Conservation (phyloP, 129 eudicot genomes). For the Sambucus nigra region DNA sequence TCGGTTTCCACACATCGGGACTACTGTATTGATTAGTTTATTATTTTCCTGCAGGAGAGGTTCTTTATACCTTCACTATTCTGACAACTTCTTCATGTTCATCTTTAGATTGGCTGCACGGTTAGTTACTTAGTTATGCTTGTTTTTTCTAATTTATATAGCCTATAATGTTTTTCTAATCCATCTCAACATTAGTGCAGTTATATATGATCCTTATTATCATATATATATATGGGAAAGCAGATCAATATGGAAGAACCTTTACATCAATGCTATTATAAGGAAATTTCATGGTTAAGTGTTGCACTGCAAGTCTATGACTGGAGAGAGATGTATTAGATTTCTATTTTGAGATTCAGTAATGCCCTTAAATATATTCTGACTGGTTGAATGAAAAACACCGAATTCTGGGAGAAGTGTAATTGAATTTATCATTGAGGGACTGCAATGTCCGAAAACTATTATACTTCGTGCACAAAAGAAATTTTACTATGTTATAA, state of each 20-base stretch:
- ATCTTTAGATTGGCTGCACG: slow-evolving; percentile 84
- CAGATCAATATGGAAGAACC: neutral
- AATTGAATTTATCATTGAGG: too few relatives aligned
- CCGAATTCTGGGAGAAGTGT: too few relatives aligned
- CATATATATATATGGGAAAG: neutral
- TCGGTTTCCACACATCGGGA: neutral
- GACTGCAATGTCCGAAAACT: too few relatives aligned
- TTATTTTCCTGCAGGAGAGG: slow-evolving; percentile 57
- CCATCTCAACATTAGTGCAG: neutral
- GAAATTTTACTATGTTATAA: too few relatives aligned
- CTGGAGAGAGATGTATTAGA: too few relatives aligned
- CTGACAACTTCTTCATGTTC: slow-evolving; percentile 81
- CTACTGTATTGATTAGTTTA: neutral
- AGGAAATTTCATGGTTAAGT: too few relatives aligned
- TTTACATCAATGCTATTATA: neutral
- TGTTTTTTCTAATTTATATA: slow-evolving; percentile 5
- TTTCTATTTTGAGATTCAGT: too few relatives aligned
- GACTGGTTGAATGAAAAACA: too few relatives aligned
- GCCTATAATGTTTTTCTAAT: neutral
- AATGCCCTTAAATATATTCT: too few relatives aligned
- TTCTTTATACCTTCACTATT: slow-evolving; percentile 72
- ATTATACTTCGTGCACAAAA: too few relatives aligned
- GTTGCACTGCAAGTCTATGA: too few relatives aligned
- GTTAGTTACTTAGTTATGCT: slow-evolving; percentile 47
- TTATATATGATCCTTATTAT: neutral